Evolutionary conservation across 805 yeast species (phyloP), one percentile per base, ranked within the genome.

Genomic region (Tetrapisispora namnaoensis): DNA sequence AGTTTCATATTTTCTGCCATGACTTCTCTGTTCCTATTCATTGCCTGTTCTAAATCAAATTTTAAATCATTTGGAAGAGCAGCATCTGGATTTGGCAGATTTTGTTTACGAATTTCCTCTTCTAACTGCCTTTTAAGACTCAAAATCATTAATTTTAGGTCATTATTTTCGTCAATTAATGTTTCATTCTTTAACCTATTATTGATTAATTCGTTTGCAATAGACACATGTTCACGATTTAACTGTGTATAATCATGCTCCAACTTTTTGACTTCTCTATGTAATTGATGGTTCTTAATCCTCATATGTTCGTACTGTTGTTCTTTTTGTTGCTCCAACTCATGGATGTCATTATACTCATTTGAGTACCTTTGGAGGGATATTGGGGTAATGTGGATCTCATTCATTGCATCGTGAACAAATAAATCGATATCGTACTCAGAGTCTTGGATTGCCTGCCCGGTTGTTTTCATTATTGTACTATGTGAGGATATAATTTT

Each of bases 151-250:
- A 63, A 61, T 27, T 68, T 62, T 45, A 89, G 67, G 42, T 81
- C 86, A 24, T 70, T 74, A 52, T 86, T 86, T 51, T 87, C 95
- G 56, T 86, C 91, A 45, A 76, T 71, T 24, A 91, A 64, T 34
- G 83, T 82, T 2, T 95, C 96, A 24, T 85, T 72, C 47, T 73
- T 76, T 38, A 90, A 77, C 59, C 93, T 82, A 37, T 86, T 83
- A 53, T 79, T 79, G 34, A 91, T 88, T 81, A 93, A 79, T 55
- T 82, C 87, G 66, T 90, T 91, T 4, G 95, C 95, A 37, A 89
- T 78, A 48, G 79, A 84, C 28, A 89, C 78, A 65, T 93, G 97
- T 59, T 90, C 96, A 51, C 78, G 73, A 61, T 86, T 88, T 51
- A 91, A 69, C 1, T 78, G 70, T 3, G 83, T 78, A 59, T 82